Evolutionary conservation across 2,329 filamentous ascomycete species (phyloP), one percentile per base, ranked within the genome.

Genomic region (Phyllosticta capitalensis): DNA sequence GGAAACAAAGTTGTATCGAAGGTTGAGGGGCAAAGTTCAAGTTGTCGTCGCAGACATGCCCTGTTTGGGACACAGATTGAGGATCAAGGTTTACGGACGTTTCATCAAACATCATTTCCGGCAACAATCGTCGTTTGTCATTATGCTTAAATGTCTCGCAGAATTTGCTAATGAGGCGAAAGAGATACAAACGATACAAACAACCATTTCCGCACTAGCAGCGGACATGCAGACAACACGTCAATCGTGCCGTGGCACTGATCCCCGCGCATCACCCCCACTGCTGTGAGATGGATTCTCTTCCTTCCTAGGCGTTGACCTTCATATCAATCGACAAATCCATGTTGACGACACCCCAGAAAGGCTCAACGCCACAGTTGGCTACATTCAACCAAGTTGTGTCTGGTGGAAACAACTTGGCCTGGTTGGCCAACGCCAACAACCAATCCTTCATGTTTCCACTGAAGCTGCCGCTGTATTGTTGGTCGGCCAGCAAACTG

Each of bases 391-490:
- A 72, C 60, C 71, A 78, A 1, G 72, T 75, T 19, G 62, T 66
- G 10, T 68, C 65, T 6, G 2, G 63, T 64, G 60, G 76, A 75
- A 20, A 73, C 64, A 54, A 49, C 45, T 45, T 3, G 1, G 71
- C 74, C 38, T 73, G 68, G 28, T 71, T 66, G 1, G 71, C 71
- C 53, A 77, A 61, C 12, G 71, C 72, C 20, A 68, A 48, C 20
- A 77, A 64, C 75, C 74, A 77, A 28, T 77, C 70, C 66, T 75
- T 76, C 50, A 74, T 71, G 54, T 76, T 73, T 2, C 73, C 75
- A 0, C 60, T 61, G 55, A 77, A 76, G 1, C 62, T 60, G 3
- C 74, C 75, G 5, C 67, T 62, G 55, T 75, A 77, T 62, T 75
- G 70, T 54, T 67, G 70, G 19, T 70, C 67, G 12, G 71, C 68